Percentiles rank a stretch among this genome's conserved stretches.
phyloP scores from a whole-genome alignment of 2,329 filamentous ascomycete species.

The Fusarium sp. region DNA sequence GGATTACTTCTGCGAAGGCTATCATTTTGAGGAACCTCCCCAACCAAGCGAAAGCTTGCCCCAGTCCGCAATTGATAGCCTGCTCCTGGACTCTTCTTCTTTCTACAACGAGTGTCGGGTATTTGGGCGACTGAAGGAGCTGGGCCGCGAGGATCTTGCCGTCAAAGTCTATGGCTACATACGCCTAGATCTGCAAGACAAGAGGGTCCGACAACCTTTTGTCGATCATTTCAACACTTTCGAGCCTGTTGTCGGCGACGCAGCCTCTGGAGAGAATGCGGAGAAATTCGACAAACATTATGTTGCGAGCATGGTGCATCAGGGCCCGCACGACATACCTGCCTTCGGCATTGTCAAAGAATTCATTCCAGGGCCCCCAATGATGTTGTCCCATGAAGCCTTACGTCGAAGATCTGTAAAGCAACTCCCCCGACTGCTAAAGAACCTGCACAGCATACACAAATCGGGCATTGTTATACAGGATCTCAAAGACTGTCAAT shows the following conservation, averaged over 20 bases:
- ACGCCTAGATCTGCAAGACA: background rate
- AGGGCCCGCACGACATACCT: background rate
- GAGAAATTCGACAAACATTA: background rate
- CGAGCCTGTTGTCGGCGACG: too few species aligned
- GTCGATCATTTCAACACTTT: background rate
- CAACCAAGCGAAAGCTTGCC: background rate
- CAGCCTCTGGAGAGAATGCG: too few species aligned
- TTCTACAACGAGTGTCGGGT: conserved; percentile 32
- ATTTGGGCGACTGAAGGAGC: conserved; percentile 30
- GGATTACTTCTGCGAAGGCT: background rate
- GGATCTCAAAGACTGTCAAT: conserved; percentile 17
- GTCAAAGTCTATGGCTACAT: conserved; percentile 22
- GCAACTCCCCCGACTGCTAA: conserved; percentile 14
- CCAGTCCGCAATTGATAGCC: background rate
- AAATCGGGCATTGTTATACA: conserved; percentile 22
- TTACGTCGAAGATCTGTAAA: background rate
- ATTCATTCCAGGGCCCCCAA: conserved; percentile 2
- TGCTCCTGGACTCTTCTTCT: conserved; percentile 2
- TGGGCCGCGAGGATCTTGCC: conserved; percentile 14
- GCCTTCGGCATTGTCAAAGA: conserved; percentile 37
- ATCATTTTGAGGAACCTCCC: too few species aligned
- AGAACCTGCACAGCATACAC: conserved; percentile 11
- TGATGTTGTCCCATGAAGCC: rapidly evolving
- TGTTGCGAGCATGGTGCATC: background rate
- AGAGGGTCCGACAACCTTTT: background rate